A percentile compares a stretch with the other conserved stretches of the same genome.
These are phyloP conservation scores for Aspergillus sp. DNA, from an alignment of 2,329 filamentous ascomycete species.

Conservation along the genomic window DNA sequence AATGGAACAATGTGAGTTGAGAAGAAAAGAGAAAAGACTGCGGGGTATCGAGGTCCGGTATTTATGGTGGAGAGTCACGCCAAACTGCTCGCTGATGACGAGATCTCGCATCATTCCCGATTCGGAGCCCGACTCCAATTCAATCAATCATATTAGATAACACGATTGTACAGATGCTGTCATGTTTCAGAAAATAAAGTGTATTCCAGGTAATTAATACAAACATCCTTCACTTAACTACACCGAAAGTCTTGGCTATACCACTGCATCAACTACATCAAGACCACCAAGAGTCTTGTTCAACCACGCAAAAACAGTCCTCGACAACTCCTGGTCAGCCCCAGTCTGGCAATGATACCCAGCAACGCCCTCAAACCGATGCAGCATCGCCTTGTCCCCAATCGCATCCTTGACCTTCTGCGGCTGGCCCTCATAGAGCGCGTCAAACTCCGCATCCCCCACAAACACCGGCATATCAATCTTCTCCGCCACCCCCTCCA, in stretches of 20 bases:
- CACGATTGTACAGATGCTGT: too few relatives aligned
- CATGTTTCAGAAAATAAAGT: too few relatives aligned
- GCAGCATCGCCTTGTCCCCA: background rate
- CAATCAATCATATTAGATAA: too few relatives aligned
- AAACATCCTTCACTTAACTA: too few relatives aligned
- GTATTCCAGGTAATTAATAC: too few relatives aligned
- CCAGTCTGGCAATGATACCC: conserved; percentile 1
- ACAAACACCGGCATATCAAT: conserved; percentile 4
- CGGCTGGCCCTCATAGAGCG: background rate
- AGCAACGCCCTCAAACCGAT: background rate
- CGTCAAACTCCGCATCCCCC: background rate
- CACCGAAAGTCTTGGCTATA: too few relatives aligned
- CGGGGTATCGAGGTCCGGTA: background rate
- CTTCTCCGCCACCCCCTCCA: background rate
- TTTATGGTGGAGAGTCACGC: background rate
- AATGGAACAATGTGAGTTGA: background rate
- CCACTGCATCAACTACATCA: too few relatives aligned
- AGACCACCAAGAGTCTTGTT: background rate
- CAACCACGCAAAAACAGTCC: background rate
- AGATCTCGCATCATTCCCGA: background rate
- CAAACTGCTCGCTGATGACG: conserved; percentile 1
- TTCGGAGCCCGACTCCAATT: background rate
- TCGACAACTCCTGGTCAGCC: background rate
- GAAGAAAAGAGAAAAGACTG: background rate
- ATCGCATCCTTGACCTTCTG: background rate